phyloP scores from a whole-genome alignment of 1,284 basidiomycete genomes.

The Heterobasidion irregulare region DNA sequence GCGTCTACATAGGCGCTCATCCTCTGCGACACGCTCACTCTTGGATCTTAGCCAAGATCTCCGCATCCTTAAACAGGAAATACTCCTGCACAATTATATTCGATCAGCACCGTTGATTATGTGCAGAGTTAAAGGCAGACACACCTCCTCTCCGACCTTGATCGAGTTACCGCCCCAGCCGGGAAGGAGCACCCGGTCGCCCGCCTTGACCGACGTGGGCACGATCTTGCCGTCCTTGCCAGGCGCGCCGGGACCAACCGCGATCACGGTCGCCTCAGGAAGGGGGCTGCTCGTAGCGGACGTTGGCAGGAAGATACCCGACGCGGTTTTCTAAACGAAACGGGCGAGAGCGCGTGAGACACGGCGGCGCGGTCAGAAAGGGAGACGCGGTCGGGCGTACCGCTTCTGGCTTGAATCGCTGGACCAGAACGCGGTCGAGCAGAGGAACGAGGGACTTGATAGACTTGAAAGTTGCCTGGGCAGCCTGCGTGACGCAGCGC shows the following conservation, averaged over 20 bases:
- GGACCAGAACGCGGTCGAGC: conserved; percentile 94
- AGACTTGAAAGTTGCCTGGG: conserved; percentile 85
- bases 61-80: conserved; percentile 90
- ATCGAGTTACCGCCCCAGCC: conserved; percentile 95
- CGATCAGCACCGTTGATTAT: not conserved
- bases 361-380: not conserved
- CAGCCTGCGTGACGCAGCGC: conserved; percentile 34
- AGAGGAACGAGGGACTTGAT: conserved; percentile 91
- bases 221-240: conserved; percentile 79
- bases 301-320: conserved; percentile 91
- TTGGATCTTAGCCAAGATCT: conserved; percentile 95
- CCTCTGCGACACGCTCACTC: conserved; percentile 48
- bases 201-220: conserved; percentile 78
- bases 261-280: conserved; percentile 95
- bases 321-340: conserved; percentile 77
- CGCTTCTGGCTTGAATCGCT: conserved; percentile 92
- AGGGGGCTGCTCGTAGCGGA: conserved; percentile 79
- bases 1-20: too few relatives aligned
- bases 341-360: not conserved
- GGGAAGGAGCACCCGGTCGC: conserved; percentile 90
- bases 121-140: conserved; percentile 22
- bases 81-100: conserved; percentile 63
- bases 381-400: conserved; percentile 34
- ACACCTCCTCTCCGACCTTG: conserved; percentile 94
- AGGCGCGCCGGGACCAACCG: conserved; percentile 88